Evolutionary conservation across 768 basidiomycete species (phyloP), one percentile per base, ranked within the genome.

Genomic region (Russula olivacea): DNA sequence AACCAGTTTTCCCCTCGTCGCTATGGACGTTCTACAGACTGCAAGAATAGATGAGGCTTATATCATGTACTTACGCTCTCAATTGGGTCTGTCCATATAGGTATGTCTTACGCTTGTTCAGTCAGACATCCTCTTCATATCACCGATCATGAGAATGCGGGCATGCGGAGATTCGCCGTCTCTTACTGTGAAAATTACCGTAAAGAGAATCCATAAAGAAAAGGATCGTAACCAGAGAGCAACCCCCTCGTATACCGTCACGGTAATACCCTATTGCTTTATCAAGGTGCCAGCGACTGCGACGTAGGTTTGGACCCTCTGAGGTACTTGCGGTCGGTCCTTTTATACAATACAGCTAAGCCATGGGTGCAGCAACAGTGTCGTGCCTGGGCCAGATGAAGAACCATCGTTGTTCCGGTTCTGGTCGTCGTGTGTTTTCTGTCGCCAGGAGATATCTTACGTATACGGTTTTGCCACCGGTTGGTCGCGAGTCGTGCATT

Each of bases 161-260:
- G 40, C 15, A 41, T 41, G 5, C 5, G 40, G 15, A 17, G 40
- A 41, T 41, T 41, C 38, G 14, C 38, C 15, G 12, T 6, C 14
- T 15, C 38, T 40, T 40, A 40, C 14, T 15, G 15, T 40, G 38
- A 40, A 14, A 15, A 40, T 40, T 40, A 40, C 14, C 38, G 8
- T 15, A 40, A 40, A 40, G 15, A 15, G 38, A 15, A 40, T 40
- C 4, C 38, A 40, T 40, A n/a, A 43, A 10, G 34, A 19, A 55
- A 51, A 34, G 55, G 56, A 15, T 45, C 56, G 12, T 30, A 52
- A 32, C 56, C 34, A 6, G 41, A 50, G 10, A 58, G 56, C 28
- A 48, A 58, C n/a, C 34, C 53, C 43, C 51, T 63, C n/a, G 43
- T 63, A 5, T 47, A n/a, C n/a, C n/a, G n/a, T n/a, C n/a, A n/a